Conservation (phyloP, 2,329 filamentous ascomycete genomes). For the Nannizziopsis barbatae region DNA sequence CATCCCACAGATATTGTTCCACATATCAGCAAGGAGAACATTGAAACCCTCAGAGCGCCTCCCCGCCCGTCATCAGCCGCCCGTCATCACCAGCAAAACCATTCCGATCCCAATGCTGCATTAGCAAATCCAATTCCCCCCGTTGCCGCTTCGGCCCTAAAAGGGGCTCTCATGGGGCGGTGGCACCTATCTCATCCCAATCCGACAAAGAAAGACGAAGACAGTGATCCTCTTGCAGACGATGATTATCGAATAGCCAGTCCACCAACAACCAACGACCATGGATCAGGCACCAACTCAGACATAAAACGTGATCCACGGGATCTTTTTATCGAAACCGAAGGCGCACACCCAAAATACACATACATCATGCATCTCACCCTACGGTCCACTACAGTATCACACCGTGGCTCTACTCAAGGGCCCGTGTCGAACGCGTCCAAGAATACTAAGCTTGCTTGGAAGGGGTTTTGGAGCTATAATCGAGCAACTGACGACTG, state of each 20-base stretch:
- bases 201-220: neutral
- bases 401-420: conserved; percentile 24
- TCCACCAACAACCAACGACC: conserved; percentile 13
- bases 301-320: conserved; percentile 30
- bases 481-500: conserved; percentile 84
- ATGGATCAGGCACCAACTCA: conserved; percentile 1
- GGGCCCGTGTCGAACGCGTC: conserved; percentile 31
- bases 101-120: conserved; percentile 32
- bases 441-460: conserved; percentile 75
- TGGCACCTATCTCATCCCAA: conserved; percentile 49
- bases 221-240: conserved; percentile 13
- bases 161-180: conserved; percentile 53
- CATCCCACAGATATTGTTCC: conserved; percentile 84
- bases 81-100: conserved; percentile 29
- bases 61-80: conserved; percentile 26
- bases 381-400: conserved; percentile 48
- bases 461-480: conserved; percentile 86
- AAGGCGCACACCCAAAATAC: conserved; percentile 68
- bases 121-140: conserved; percentile 27
- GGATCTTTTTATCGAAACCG: conserved; percentile 72
- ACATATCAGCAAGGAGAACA: conserved; percentile 60
- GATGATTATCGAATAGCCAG: conserved; percentile 21
- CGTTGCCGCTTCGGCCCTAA: conserved; percentile 48
- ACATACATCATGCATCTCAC: conserved; percentile 71
- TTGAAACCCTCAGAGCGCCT: conserved; percentile 34